phyloP scores from a whole-genome alignment of 2,329 filamentous ascomycete genomes.

The Colletotrichum aenigma region DNA sequence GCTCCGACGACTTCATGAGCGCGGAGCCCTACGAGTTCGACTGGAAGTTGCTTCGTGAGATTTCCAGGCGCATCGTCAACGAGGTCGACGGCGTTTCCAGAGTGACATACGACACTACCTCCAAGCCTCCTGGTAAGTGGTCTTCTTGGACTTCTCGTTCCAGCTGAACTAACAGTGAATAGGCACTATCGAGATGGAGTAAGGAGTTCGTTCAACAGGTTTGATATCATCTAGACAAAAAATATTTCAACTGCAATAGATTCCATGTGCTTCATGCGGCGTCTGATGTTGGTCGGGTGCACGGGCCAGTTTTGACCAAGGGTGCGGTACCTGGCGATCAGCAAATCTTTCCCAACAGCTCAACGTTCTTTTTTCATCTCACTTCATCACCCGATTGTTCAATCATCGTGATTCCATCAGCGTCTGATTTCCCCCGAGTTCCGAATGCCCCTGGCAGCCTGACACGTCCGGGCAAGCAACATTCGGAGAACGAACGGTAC shows the following conservation, averaged over 20 bases:
- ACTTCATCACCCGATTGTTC: neutral
- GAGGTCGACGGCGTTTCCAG: conserved; percentile 71
- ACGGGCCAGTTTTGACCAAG: neutral
- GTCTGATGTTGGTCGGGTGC: neutral
- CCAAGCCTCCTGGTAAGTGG: conserved; percentile 11
- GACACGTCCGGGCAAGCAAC: neutral
- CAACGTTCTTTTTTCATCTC: neutral
- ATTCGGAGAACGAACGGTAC: neutral
- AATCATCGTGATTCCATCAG: neutral
- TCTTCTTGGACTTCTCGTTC: neutral
- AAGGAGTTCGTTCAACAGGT: neutral
- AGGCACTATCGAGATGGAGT: neutral
- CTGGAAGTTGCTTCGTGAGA: conserved; percentile 64
- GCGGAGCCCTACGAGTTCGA: conserved; percentile 72
- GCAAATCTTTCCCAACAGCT: neutral
- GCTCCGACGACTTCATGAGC: conserved; percentile 30
- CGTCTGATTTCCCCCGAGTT: neutral
- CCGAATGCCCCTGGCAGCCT: neutral
- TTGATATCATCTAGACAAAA: neutral
- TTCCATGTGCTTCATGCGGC: neutral
- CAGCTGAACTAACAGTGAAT: neutral
- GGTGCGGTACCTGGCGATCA: neutral
- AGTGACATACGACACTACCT: conserved; percentile 59
- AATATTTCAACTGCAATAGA: neutral
- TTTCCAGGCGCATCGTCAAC: conserved; percentile 71